Percentiles rank a stretch among this genome's conserved stretches.
Conservation (phyloP, 2,329 filamentous ascomycete genomes). For the Neofusicoccum sp. region DNA sequence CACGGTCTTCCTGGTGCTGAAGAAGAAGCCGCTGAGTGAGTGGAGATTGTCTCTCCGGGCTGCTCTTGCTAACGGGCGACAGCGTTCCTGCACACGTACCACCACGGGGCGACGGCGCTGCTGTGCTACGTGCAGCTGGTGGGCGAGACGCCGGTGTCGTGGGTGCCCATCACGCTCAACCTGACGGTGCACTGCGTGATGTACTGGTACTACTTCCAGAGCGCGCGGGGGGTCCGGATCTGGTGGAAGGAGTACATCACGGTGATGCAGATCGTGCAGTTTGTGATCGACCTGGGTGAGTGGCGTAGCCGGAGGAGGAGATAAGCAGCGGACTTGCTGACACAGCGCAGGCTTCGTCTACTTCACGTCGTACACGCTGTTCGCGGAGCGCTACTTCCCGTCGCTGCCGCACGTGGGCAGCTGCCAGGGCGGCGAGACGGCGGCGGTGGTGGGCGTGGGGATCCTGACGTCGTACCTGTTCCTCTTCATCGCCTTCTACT, state of each 20-base stretch:
- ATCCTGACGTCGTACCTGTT: conserved; percentile 93
- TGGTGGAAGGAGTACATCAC: conserved; percentile 99
- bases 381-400: conserved; percentile 84
- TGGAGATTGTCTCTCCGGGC: not conserved
- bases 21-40: conserved; percentile 96
- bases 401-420: conserved; percentile 79
- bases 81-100: conserved; percentile 97
- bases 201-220: conserved; percentile 99
- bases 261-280: conserved; percentile 93
- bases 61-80: conserved; percentile 32
- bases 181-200: conserved; percentile 93
- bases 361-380: conserved; percentile 97
- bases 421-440: conserved; percentile 95
- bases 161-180: conserved; percentile 92
- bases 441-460: conserved; percentile 84
- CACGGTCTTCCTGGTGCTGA: conserved; percentile 94
- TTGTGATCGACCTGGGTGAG: conserved; percentile 87
- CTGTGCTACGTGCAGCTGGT: conserved; percentile 97
- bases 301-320: no score
- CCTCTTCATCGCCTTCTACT: conserved; percentile 98
- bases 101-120: conserved; percentile 93
- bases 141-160: conserved; percentile 87
- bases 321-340: not conserved
- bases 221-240: conserved; percentile 87
- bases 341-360: conserved; percentile 79